Base-by-base conservation (phyloP, 768 basidiomycete species). In the Scleroderma bovista region DNA sequence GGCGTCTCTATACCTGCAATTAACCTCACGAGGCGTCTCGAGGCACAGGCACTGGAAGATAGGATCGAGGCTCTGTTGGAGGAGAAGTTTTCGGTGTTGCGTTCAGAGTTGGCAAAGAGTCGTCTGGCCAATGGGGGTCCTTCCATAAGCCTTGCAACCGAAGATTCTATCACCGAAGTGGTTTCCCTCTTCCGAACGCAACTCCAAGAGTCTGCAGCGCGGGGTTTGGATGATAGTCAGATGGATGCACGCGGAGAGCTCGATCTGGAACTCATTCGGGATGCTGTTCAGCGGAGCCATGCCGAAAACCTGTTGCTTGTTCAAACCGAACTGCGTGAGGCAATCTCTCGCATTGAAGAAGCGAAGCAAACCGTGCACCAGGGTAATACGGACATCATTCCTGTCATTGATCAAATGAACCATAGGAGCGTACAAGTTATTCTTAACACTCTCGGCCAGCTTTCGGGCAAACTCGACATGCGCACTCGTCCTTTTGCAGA, bases 231-330 rank as follows among this genome's bases (percentile, higher is more conserved):
- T 19, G 81, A 84, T 48, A 78, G 76, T 52, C 81, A 79, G 57
- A 71, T 79, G 69, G 86, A 88, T 57, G 86, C 84, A 20, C 79
- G 80, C 26, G 86, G 84, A 17, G 88, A 91, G 55, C 67, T 89
- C 22, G 88, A 91, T 66, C 81, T 88, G 61, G 84, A 88, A 60
- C 69, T 88, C 53, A 75, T 92, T 60, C 84, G 77, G 59, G 80
- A 81, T 51, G 71, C 82, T 33, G 71, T 92, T 19, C 79, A 87
- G 54, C 77, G 86, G 56, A 79, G 81, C 12, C 82, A 88, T 32
- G 72, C 76, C 34, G 80, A 86, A 51, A 66, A 81, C n/a, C 67
- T 82, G 1, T 68, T 73, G 2, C 58, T 75, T 13, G 61, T 93
- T 48, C 80, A 79, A 60, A 75, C 68, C 10, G 86, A 89, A 57